Conservation (phyloP, 2,329 filamentous ascomycete genomes). For the Arthrobotrys conoides region DNA sequence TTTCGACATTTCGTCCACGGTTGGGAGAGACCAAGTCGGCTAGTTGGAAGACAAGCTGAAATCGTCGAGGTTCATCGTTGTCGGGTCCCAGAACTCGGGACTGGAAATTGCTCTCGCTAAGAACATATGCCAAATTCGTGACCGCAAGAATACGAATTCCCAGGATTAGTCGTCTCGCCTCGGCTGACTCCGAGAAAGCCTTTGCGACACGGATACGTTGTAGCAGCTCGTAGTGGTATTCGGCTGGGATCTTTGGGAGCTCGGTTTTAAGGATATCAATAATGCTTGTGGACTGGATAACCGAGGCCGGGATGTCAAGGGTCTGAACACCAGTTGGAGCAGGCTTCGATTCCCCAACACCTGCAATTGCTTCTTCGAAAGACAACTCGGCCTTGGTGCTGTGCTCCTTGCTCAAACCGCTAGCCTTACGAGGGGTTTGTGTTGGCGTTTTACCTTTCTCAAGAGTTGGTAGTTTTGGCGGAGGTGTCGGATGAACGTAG, state of each 20-base stretch:
- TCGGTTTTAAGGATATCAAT: constrained; percentile 73
- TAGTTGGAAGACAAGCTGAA: constrained; percentile 92
- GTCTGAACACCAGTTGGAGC: constrained; percentile 72
- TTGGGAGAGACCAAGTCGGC: constrained; percentile 81
- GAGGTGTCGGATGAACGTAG: constrained; percentile 70
- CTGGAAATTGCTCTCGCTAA: constrained; percentile 84
- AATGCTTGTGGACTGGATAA: constrained; percentile 71
- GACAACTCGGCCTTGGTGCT: constrained; percentile 66
- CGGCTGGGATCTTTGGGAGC: constrained; percentile 77
- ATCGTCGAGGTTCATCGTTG: constrained; percentile 86
- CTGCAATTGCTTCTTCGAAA: constrained; percentile 67
- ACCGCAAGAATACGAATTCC: constrained; percentile 87
- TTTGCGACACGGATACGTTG: constrained; percentile 87
- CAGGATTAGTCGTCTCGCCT: constrained; percentile 81
- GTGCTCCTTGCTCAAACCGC: constrained; percentile 63
- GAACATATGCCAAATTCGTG: constrained; percentile 90
- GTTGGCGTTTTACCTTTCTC: constrained; percentile 58
- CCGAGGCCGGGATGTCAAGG: constrained; percentile 76
- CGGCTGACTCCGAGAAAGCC: constrained; percentile 77
- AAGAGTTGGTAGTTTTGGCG: constrained; percentile 65
- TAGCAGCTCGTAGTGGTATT: constrained; percentile 85
- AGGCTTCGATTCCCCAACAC: constrained; percentile 69
- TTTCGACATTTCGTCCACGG: constrained; percentile 72
- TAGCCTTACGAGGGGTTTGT: constrained; percentile 62
- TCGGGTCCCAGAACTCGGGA: constrained; percentile 90